These are phyloP conservation scores for Bipolaris gigantea DNA, from an alignment of 2,329 filamentous ascomycete species.

Conservation along the genomic window DNA sequence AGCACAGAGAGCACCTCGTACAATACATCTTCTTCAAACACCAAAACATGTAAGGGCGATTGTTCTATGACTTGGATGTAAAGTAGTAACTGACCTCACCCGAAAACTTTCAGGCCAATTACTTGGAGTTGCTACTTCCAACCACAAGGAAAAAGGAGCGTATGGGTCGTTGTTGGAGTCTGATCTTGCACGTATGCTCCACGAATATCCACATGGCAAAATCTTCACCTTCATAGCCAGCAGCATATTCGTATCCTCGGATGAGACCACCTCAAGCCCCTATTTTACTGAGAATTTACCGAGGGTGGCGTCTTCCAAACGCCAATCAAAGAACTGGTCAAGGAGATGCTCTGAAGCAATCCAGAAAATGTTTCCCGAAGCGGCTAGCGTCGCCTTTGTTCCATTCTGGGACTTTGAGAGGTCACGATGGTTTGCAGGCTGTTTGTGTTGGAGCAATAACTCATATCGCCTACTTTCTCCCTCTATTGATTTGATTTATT, in stretches of 20 bases:
- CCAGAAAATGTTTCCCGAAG: slow-evolving; percentile 52
- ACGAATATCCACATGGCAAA: slow-evolving; percentile 29
- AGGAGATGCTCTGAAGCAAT: slow-evolving; percentile 50
- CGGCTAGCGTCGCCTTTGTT: slow-evolving; percentile 42
- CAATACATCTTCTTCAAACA: slow-evolving; percentile 2
- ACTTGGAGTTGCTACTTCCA: slow-evolving; percentile 24
- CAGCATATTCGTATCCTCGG: slow-evolving; percentile 25
- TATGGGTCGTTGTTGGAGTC: slow-evolving; percentile 23
- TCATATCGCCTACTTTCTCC: slow-evolving; percentile 33
- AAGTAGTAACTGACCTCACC: neutral
- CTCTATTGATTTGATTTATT: slow-evolving; percentile 38
- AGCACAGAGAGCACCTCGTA: neutral
- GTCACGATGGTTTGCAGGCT: slow-evolving; percentile 43
- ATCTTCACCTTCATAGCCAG: slow-evolving; percentile 28
- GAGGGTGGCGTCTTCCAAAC: neutral
- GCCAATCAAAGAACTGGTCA: slow-evolving; percentile 2
- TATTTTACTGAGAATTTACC: neutral
- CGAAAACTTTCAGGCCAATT: slow-evolving; percentile 14
- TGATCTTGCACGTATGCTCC: slow-evolving; percentile 26
- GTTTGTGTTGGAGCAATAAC: slow-evolving; percentile 41
- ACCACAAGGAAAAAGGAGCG: slow-evolving; percentile 3
- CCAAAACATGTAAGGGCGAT: slow-evolving; percentile 19
- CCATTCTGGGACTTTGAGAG: slow-evolving; percentile 47
- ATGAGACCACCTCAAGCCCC: slow-evolving; percentile 14
- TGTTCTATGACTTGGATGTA: neutral